Evolutionary conservation across 2,329 filamentous ascomycete genomes (phyloP).

Genomic region (Phyllachora maydis): DNA sequence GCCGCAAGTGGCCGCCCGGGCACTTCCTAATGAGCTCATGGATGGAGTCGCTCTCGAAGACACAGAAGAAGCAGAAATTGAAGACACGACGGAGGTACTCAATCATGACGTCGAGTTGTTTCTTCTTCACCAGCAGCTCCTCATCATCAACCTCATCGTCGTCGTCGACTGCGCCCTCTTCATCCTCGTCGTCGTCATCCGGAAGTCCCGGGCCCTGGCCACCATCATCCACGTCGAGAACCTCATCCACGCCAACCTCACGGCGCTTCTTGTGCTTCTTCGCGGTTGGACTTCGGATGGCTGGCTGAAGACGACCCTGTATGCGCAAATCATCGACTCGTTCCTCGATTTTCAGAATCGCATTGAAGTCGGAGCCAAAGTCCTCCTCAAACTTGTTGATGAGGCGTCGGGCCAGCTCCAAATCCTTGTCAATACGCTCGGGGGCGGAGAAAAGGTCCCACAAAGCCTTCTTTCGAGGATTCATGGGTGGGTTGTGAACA

Average conservation of each 20-base stretch:
- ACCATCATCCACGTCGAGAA: conserved; percentile 48
- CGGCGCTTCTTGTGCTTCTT: conserved; percentile 43
- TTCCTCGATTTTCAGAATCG: conserved; percentile 63
- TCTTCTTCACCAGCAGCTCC: conserved; percentile 79
- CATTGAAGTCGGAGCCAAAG: conserved; percentile 58
- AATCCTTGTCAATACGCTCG: conserved; percentile 79
- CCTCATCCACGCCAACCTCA: conserved; percentile 37
- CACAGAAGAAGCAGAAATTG: conserved; percentile 99
- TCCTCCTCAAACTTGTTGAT: conserved; percentile 73
- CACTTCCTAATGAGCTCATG: conserved; percentile 93
- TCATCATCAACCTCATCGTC: conserved; percentile 80
- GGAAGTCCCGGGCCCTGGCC: conserved; percentile 46
- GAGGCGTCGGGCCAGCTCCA: conserved; percentile 63
- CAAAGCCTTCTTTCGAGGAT: conserved; percentile 80
- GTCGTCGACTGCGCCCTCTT: conserved; percentile 60
- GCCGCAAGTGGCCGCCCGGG: conserved; percentile 86
- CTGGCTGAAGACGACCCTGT: conserved; percentile 57
- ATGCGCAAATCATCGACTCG: conserved; percentile 63
- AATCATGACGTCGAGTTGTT: conserved; percentile 85
- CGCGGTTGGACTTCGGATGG: conserved; percentile 25
- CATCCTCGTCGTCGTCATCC: conserved; percentile 58
- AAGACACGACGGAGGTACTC: conserved; percentile 93
- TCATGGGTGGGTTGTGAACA: conserved; percentile 72
- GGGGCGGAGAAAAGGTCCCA: conserved; percentile 95
- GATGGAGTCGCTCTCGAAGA: conserved; percentile 93